A percentile compares a stretch with the other conserved stretches of the same genome.
Evolutionary conservation across 2,329 filamentous ascomycete species (phyloP).

Genomic region (Fusarium goolgardi): DNA sequence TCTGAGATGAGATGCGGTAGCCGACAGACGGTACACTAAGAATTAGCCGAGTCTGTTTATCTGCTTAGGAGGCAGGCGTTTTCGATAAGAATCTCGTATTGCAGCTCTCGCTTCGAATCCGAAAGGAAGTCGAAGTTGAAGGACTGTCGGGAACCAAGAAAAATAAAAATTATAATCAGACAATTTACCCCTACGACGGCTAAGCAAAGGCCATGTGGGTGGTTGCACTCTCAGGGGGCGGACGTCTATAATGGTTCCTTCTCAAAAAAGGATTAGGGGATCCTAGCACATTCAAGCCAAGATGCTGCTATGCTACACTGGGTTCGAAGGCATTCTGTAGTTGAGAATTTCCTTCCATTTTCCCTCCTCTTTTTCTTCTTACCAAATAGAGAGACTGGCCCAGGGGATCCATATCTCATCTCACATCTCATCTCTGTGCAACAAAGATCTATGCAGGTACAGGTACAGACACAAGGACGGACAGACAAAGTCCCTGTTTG

Average conservation of each 20-base stretch:
- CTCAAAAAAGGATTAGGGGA: slow-evolving; percentile 16
- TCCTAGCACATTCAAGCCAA: slow-evolving; percentile 10
- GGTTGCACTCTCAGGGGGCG: slow-evolving; percentile 10
- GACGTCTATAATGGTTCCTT: neutral
- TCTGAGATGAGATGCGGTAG: slow-evolving; percentile 24
- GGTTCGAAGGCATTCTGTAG: slow-evolving; percentile 9
- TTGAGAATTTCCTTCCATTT: slow-evolving; percentile 5
- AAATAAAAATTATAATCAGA: slow-evolving; percentile 8
- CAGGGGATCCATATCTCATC: slow-evolving; percentile 7
- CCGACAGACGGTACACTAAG: slow-evolving; percentile 10
- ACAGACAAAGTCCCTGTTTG: slow-evolving; percentile 8
- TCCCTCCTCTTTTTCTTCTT: neutral
- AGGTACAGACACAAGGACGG: neutral
- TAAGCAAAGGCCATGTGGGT: slow-evolving; percentile 15
- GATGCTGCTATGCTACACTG: slow-evolving; percentile 19
- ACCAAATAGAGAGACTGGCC: neutral
- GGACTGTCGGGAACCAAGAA: neutral
- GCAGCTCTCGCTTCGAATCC: slow-evolving; percentile 2
- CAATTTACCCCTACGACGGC: slow-evolving; percentile 6
- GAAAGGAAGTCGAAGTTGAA: slow-evolving; percentile 11
- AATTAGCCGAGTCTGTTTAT: slow-evolving; percentile 20
- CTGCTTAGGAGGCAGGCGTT: neutral
- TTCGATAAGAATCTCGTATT: slow-evolving; percentile 11
- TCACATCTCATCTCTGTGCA: slow-evolving; percentile 30
- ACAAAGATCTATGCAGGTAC: slow-evolving; percentile 33